Conservation (phyloP, 495 filamentous ascomycete genomes). For the Xylaria cubensis region DNA sequence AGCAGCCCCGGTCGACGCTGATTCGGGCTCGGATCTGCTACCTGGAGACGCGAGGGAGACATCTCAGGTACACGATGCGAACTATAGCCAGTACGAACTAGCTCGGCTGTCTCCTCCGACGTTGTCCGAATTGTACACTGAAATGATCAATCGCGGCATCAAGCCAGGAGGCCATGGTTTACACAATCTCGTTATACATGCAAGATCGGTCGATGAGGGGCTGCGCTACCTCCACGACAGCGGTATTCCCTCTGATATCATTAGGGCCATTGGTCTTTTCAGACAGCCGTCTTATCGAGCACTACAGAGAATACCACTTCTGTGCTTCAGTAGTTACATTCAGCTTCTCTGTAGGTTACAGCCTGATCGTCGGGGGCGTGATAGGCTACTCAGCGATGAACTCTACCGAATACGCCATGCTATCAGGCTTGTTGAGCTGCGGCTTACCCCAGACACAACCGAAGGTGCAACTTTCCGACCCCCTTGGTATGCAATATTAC, state of each 20-base stretch:
- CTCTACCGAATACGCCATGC: slow-evolving; percentile 37
- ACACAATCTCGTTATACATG: slow-evolving; percentile 42
- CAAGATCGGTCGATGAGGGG: slow-evolving; percentile 40
- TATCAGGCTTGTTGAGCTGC: slow-evolving; percentile 34
- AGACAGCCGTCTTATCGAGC: slow-evolving; percentile 29
- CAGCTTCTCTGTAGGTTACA: slow-evolving; percentile 45
- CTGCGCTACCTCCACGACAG: slow-evolving; percentile 48
- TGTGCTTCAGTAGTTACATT: slow-evolving; percentile 48
- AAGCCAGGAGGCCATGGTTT: slow-evolving; percentile 46
- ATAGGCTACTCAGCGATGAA: slow-evolving; percentile 22
- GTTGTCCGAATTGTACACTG: slow-evolving; percentile 45
- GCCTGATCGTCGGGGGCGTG: slow-evolving; percentile 26
- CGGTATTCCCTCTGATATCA: slow-evolving; percentile 27
- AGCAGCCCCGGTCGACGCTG: slow-evolving; percentile 27
- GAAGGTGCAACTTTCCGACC: slow-evolving; percentile 37
- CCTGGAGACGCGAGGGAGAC: slow-evolving; percentile 48
- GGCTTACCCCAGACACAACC: slow-evolving; percentile 32
- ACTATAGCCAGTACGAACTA: slow-evolving; percentile 52
- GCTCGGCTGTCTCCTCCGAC: slow-evolving; percentile 49
- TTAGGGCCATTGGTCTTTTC: slow-evolving; percentile 26
- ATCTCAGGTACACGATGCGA: slow-evolving; percentile 48
- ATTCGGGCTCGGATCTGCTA: slow-evolving; percentile 31
- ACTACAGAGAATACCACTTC: slow-evolving; percentile 34
- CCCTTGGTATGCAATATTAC: slow-evolving; percentile 37
- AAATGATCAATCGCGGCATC: slow-evolving; percentile 46